Evolutionary conservation across 2,329 filamentous ascomycete genomes (phyloP), one percentile per base, ranked within the genome.

Genomic region (Hymenoscyphus repandus): DNA sequence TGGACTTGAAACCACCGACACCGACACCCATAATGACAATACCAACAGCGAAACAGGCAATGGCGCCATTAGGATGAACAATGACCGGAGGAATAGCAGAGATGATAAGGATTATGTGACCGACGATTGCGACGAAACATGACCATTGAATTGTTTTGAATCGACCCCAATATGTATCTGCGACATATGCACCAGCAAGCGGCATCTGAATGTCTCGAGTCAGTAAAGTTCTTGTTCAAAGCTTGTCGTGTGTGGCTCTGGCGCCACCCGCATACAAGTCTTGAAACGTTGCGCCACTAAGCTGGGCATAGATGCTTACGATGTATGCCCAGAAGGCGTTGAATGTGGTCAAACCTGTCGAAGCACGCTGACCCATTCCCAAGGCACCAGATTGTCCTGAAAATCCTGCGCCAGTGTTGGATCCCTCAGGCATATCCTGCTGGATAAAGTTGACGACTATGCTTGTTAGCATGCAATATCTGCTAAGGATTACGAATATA

Each of bases 141-240:
- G 71, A 69, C 38, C 77, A 62, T 56, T 79, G 69, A 52, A 82
- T 82, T n/a, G 79, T 81, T 68, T 78, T 81, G 70, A 79, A 82
- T 59, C 79, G 77, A 49, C 79, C 79, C 47, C 79, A 72, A 54
- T 79, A 80, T 60, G 77, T 73, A 58, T 82, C 70, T 44, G 84
- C 82, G 30, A 80, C 61, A 59, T 73, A 80, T 7, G 74, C 79
- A 57, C 78, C 78, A 18, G 73, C 58, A 13, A 78, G 59, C 22
- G 75, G 75, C 58, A 72, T 72, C 20, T 44, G 15, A 27, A 27
- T 4, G 22, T 27, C 18, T 13, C n/a, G 30, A 42, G 31, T 42
- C 31, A 49, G 44, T 37, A 20, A 7, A 6, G 1, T 11, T 31
- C 13, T n/a, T 13, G 18, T 15, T 18, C n/a, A 45, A n/a, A 13